A percentile compares a stretch with the other conserved stretches of the same genome.
phyloP scores from a whole-genome alignment of 2,329 filamentous ascomycete species.

The Berkeleyomyces basicola region DNA sequence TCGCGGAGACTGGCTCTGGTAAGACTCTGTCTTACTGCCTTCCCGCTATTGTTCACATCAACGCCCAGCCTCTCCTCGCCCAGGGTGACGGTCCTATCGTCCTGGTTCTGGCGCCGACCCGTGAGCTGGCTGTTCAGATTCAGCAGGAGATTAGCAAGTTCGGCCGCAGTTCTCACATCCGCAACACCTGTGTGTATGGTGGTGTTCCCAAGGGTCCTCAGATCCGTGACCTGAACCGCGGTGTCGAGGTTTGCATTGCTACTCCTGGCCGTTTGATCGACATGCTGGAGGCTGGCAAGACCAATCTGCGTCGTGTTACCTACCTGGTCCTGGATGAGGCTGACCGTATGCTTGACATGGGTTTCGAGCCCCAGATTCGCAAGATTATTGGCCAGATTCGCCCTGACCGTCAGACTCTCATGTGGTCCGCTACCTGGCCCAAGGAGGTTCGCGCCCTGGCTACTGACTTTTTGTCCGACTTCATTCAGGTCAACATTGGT shows the following conservation, averaged over 20 bases:
- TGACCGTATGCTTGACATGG: conserved; percentile 99
- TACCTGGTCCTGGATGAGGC: conserved; percentile 98
- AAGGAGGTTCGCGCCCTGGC: conserved; percentile 93
- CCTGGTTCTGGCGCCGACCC: conserved; percentile 84
- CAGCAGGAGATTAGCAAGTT: conserved; percentile 98
- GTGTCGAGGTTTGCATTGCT: conserved; percentile 96
- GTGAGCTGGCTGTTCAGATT: conserved; percentile 96
- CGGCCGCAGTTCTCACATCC: conserved; percentile 90
- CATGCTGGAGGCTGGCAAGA: conserved; percentile 95
- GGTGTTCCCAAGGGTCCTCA: conserved; percentile 96
- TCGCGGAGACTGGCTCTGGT: conserved; percentile 96
- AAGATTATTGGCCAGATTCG: conserved; percentile 97
- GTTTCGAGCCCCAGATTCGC: conserved; percentile 98
- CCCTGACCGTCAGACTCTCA: conserved; percentile 94
- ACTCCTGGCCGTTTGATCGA: conserved; percentile 96
- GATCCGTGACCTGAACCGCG: conserved; percentile 83
- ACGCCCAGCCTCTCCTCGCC: conserved; percentile 89
- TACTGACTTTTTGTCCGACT: conserved; percentile 79
- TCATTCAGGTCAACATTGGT: conserved; percentile 97
- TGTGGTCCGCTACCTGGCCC: conserved; percentile 99
- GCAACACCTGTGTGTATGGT: conserved; percentile 97
- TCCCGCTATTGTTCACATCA: conserved; percentile 97
- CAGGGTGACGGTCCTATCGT: conserved; percentile 95
- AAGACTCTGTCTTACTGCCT: conserved; percentile 98
- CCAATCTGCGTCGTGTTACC: conserved; percentile 91